These are phyloP conservation scores for Umbelopsis vinacea DNA, from an alignment of 192 early-diverging fungal species.

Conservation along the genomic window DNA sequence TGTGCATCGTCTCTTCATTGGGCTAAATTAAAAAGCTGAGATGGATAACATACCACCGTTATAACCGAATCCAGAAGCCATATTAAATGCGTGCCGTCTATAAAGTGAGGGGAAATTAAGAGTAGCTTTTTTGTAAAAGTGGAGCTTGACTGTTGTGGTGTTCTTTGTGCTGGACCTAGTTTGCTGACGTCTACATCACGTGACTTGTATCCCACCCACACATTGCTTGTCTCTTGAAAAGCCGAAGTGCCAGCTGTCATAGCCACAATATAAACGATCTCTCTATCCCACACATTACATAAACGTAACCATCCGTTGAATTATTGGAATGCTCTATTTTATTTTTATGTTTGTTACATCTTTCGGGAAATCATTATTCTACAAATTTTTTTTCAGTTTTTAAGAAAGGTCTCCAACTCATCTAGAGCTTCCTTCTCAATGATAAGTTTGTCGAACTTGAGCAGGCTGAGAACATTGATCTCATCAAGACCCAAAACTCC, in stretches of 20 bases:
- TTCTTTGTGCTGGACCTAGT: neutral
- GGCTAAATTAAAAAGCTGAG: neutral
- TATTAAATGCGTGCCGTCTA: constrained; percentile 17
- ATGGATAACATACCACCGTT: constrained; percentile 27
- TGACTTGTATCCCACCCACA: neutral
- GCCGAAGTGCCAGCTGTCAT: too few relatives aligned
- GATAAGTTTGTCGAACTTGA: constrained; percentile 69
- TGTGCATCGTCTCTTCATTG: neutral
- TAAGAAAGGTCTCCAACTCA: constrained; percentile 59
- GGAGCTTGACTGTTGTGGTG: constrained; percentile 2
- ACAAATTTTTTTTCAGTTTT: constrained; percentile 34
- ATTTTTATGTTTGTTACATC: constrained; percentile 4
- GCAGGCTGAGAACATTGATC: constrained; percentile 69
- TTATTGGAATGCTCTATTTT: neutral
- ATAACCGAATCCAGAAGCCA: constrained; percentile 37
- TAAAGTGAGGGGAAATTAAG: constrained; percentile 1
- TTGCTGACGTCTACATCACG: constrained; percentile 21
- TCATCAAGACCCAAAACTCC: constrained; percentile 64
- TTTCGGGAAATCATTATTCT: constrained; percentile 16
- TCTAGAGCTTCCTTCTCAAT: constrained; percentile 70
- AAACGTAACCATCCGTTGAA: neutral
- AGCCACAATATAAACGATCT: too few relatives aligned
- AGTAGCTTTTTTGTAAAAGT: neutral
- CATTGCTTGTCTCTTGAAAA: too few relatives aligned
- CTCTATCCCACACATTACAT: neutral